Evolutionary conservation across 2,329 filamentous ascomycete genomes (phyloP), one percentile per base, ranked within the genome.

Genomic region (Trichophyton mentagrophytes): DNA sequence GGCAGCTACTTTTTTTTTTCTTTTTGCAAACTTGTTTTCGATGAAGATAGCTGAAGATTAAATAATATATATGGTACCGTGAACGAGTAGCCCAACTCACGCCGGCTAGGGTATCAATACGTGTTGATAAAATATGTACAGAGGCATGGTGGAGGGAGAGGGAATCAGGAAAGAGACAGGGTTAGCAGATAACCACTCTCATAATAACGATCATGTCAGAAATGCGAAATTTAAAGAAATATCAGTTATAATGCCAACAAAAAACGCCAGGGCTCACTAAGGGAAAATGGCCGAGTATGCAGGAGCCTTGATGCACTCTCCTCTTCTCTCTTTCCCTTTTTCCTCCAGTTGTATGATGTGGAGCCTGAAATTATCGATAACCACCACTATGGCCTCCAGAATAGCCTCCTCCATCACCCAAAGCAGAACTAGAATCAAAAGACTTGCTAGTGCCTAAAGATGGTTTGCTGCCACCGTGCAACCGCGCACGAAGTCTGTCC

Each of bases 401-500:
- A 47, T 55, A 36, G 15, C 62, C 62, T 27, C 53, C 62, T 33
- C 40, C 55, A 20, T 27, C 57, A 36, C 57, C 44, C 15, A 30
- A 55, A 36, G 46, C 73, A 17, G 70, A 69, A n/a, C 33, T 73
- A 20, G 70, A 69, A n/a, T 57, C 49, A 40, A 59, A 55, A 9
- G 60, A 57, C 3, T 44, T 64, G 44, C 65, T 66, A 40, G 64
- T 63, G 6, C 57, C 49, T 7, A 55, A 44, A n/a, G 55, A 40
- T 8, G 55, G 33, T 44, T 57, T 61, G 7, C 84, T 82, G 65
- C 83, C 81, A n/a, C 83, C 84, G 80, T 90, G 90, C 53, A 96
- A 76, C 64, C 89, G 79, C 68, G 90, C 89, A 70, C 90, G 89
- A 67, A 96, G 77, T 66, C 89, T 80, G 67, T 95, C 89, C 75